phyloP scores from a whole-genome alignment of 2,329 filamentous ascomycete species.

The Colletotrichum caudatum region DNA sequence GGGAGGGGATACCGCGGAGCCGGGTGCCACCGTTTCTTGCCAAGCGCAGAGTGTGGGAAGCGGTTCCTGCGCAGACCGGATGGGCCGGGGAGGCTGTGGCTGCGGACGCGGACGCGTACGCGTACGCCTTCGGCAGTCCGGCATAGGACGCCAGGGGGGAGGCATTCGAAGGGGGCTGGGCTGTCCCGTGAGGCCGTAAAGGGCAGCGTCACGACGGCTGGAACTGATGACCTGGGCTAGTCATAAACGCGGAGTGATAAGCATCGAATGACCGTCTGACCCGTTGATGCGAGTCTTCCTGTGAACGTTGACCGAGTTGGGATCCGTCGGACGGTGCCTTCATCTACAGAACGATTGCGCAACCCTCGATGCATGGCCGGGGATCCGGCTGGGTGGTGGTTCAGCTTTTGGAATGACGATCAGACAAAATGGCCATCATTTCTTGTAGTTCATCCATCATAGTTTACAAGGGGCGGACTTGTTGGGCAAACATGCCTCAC shows the following conservation, averaged over 20 bases:
- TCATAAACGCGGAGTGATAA: not conserved
- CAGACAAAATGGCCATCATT: not conserved
- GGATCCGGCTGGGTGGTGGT: not conserved
- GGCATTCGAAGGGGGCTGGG: too few relatives aligned
- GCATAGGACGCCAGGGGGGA: not conserved
- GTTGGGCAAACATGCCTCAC: not conserved
- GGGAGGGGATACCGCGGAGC: not conserved
- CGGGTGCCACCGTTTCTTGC: not conserved
- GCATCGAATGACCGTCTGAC: not conserved
- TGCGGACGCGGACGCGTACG: slow-evolving; percentile 1
- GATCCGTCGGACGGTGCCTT: not conserved
- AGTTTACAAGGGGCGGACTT: not conserved
- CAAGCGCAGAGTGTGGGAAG: not conserved
- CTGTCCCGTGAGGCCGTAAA: not conserved
- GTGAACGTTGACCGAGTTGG: not conserved
- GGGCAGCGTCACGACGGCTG: not conserved
- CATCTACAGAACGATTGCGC: not conserved
- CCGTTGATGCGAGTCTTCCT: too few relatives aligned
- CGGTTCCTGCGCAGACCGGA: not conserved
- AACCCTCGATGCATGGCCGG: not conserved
- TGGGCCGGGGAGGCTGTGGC: not conserved
- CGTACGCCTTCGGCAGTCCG: not conserved
- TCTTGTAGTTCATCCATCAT: not conserved
- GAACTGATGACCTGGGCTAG: not conserved
- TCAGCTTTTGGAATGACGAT: not conserved